Percentiles rank a stretch among this genome's conserved stretches.
Evolutionary conservation across 2,329 filamentous ascomycete species (phyloP).

Genomic region (Lasiodiplodia gonubiensis): DNA sequence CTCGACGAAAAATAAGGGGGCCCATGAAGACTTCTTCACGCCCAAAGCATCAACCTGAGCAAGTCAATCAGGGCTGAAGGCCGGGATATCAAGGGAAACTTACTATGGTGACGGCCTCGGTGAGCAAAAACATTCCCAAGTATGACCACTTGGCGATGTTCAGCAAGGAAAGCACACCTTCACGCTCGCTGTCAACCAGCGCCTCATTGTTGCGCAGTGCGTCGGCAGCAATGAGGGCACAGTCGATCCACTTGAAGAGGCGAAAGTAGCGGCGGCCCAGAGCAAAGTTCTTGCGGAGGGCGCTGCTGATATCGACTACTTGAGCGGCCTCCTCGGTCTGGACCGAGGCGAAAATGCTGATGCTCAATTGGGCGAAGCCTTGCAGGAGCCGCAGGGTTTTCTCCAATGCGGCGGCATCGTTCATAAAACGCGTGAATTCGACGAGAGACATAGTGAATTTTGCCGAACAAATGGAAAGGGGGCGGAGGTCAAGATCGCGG

Average conservation of each 20-base stretch:
- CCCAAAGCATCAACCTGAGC: conserved; percentile 25
- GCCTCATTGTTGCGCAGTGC: conserved; percentile 13
- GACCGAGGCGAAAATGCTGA: conserved; percentile 20
- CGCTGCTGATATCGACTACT: conserved; percentile 15
- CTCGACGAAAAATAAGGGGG: conserved; percentile 24
- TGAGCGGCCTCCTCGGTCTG: conserved; percentile 7
- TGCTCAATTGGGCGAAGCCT: conserved; percentile 23
- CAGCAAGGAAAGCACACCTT: conserved; percentile 17
- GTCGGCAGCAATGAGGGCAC: conserved; percentile 13
- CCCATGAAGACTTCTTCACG: conserved; percentile 20
- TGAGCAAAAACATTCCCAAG: conserved; percentile 26
- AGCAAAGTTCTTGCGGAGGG: conserved; percentile 27
- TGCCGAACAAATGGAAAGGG: background rate
- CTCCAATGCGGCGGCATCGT: conserved; percentile 27
- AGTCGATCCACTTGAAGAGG: conserved; percentile 28
- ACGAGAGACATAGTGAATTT: conserved; percentile 22
- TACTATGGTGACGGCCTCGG: conserved; percentile 26
- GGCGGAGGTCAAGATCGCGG: background rate
- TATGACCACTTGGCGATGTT: conserved; percentile 23
- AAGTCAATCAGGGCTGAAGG: conserved; percentile 5
- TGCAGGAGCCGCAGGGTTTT: conserved; percentile 24
- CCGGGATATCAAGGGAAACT: background rate
- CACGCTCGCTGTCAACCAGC: conserved; percentile 9
- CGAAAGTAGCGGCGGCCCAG: conserved; percentile 28
- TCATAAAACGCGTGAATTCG: conserved; percentile 28